Evolutionary conservation across 179 eudicot species (phyloP), one percentile per base, ranked within the genome.

Genomic region (Drosera spatulata): DNA sequence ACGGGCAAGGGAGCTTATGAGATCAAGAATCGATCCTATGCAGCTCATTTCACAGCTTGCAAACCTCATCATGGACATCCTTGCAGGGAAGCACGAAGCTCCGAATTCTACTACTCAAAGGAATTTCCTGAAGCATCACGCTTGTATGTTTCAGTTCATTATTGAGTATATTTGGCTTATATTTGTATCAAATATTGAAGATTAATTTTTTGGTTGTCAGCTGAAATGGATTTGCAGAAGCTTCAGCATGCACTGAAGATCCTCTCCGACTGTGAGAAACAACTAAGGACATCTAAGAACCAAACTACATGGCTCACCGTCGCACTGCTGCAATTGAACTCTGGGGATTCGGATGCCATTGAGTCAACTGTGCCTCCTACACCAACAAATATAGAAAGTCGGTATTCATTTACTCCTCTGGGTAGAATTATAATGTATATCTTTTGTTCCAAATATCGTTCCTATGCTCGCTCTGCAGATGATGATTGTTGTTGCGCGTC

Each of bases 231-330:
- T 61, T 62, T 77, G 69, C 90, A 80, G 83, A 95, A 85, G 76
- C 97, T 94, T 39, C 85, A 77, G 41, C 78, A 85, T 67, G 99
- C 91, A 39, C 63, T 90, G 58, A 94, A 77, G 75, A 73, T 80
- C 66, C 85, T 94, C 41, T 86, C 91, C 42, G 97, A 94, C 60
- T 75, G 96, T 38, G 97, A 94, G 73, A 94, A 87, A 68, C 99
- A 94, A 55, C 61, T 94, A 65, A 81, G 97, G 66, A 72, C 77
- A 59, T 83, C 94, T 33, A 85, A 80, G 69, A 85, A 82, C 69
- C 94, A 87, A 72, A 82, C 85, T 10, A 90, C 99, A 42, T 94
- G 99, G 99, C 85, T 94, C 15, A 94, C 86, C 60, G 97, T 79
- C 46, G 94, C 97, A 69, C 80, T 94, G 11, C 75, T 93, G 71